A percentile compares a stretch with the other conserved stretches of the same genome.
phyloP scores from a whole-genome alignment of 805 yeast genomes.

The Metschnikowia noctiluminum region DNA sequence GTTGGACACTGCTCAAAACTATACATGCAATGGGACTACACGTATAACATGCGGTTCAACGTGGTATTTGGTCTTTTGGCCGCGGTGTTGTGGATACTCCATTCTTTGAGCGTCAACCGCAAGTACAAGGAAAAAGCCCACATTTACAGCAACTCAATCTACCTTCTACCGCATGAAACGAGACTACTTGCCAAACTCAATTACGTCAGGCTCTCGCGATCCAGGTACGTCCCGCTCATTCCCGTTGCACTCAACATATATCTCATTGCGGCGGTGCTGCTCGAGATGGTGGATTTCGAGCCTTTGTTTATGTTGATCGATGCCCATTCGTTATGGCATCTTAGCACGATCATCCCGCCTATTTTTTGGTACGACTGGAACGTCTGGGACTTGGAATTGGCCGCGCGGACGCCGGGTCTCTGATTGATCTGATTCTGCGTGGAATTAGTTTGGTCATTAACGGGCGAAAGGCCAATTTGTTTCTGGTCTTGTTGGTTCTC shows the following conservation, averaged over 20 bases:
- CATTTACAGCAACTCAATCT: conserved; percentile 34
- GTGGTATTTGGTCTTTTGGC: conserved; percentile 29
- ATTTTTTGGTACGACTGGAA: conserved; percentile 66
- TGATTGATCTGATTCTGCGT: neutral
- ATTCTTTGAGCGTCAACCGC: conserved; percentile 22
- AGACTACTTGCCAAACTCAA: conserved; percentile 32
- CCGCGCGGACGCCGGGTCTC: neutral
- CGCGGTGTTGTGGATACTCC: conserved; percentile 33
- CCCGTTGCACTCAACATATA: conserved; percentile 35
- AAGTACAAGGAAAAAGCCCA: conserved; percentile 15
- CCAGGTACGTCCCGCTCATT: conserved; percentile 30
- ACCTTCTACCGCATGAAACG: conserved; percentile 38
- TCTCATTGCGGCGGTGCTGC: conserved; percentile 29
- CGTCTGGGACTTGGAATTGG: conserved; percentile 42
- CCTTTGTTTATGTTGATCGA: conserved; percentile 57
- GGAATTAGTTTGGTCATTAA: neutral
- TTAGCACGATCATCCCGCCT: conserved; percentile 81
- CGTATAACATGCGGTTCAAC: conserved; percentile 34
- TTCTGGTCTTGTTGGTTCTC: too few species aligned
- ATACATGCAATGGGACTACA: conserved; percentile 36
- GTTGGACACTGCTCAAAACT: conserved; percentile 29
- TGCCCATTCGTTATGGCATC: conserved; percentile 94
- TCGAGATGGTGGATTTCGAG: conserved; percentile 36
- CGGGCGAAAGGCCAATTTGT: too few species aligned
- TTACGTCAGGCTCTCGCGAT: conserved; percentile 23